Evolutionary conservation across 1,284 basidiomycete species (phyloP).

Genomic region (Takashimella tepidaria): DNA sequence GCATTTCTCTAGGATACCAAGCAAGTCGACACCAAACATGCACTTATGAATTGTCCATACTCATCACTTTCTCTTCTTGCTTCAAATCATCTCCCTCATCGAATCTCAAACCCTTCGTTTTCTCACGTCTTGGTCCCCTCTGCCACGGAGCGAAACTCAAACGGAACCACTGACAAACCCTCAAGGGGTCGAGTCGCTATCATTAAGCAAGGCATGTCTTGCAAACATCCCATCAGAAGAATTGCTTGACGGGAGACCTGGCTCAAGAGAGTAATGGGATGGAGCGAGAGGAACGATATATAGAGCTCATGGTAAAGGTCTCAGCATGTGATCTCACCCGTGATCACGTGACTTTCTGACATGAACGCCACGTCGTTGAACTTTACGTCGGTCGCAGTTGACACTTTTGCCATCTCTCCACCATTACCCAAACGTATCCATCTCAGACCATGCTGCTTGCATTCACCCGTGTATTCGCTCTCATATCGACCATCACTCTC

Average conservation of each 20-base stretch:
- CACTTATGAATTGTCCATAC: background rate
- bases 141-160: background rate
- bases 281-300: background rate
- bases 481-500: too few species aligned
- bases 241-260: background rate
- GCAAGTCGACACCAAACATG: too few species aligned
- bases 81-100: background rate
- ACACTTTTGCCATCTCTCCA: too few species aligned
- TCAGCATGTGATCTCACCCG: too few species aligned
- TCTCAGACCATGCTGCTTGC: too few species aligned
- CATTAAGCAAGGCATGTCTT: background rate
- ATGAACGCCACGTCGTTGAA: too few species aligned
- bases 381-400: too few species aligned
- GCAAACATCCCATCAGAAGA: background rate
- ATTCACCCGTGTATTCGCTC: too few species aligned
- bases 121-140: background rate
- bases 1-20: too few species aligned
- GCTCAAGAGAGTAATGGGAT: background rate
- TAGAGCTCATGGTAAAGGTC: background rate
- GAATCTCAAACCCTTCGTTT: background rate
- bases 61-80: background rate
- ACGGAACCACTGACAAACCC: too few species aligned
- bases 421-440: too few species aligned
- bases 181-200: background rate
- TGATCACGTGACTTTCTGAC: too few species aligned